Base-by-base conservation (phyloP, 1,284 basidiomycete species). In the Naganishia sp. region DNA sequence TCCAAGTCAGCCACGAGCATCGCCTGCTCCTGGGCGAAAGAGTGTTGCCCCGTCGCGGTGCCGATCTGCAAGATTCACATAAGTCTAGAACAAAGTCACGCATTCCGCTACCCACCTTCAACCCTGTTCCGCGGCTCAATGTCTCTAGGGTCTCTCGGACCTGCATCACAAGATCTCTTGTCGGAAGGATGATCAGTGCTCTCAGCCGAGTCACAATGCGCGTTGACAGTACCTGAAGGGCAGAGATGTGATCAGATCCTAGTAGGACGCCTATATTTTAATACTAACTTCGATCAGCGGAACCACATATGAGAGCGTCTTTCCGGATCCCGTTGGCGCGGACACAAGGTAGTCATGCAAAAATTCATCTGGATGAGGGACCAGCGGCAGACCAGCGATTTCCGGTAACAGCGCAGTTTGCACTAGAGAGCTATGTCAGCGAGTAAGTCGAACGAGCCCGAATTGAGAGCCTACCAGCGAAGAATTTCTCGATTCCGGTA, bases 301-400 rank as follows among this genome's bases (percentile, higher is more conserved):
- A 21, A 98, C 81, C 4, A 89, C 89, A 79, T 99, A 99, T 15
- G 93, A 91, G 23, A 99, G 83, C 0, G 95, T 99, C 81, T 99
- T 99, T 0, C 95, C 95, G 71, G 92, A 94, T 39, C 95, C 95
- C 0, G 95, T 99, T 0, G 96, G 96, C 1, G 96, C 96, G 6
- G 93, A 96, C n/a, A 96, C 90, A 72, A 94, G 95, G 10, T 94
- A 84, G 77, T 99, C 96, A 47, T 84, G 84, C 28, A 88, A 88
- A 31, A 85, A 84, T 71, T 86, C 88, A 0, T 90, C 88, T 17
- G 85, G 83, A 73, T 93, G 92, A 3, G 96, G 81, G 0, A 83
- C 78, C 2, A 78, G 72, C 1, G 72, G 74, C 0, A 78, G 68
- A 0, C 70, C 55, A 1, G 77, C 71, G 1, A 80, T 71, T 17